Conservation (phyloP, 345 rosid genomes). For the Euphorbia peplus region DNA sequence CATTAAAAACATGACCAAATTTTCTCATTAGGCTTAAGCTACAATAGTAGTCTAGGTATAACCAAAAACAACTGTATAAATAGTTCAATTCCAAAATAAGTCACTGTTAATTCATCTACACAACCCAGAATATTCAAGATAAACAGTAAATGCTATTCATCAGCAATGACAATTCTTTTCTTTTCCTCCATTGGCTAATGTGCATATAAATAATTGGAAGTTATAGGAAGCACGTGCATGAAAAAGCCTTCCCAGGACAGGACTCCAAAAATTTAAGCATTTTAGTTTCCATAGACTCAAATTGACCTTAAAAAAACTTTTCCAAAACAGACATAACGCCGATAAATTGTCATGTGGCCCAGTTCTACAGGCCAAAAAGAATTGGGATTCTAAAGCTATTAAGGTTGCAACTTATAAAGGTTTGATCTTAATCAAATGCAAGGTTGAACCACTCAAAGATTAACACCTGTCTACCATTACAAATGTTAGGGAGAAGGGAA, state of each 20-base stretch:
- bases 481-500: conserved; percentile 68
- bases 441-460: conserved; percentile 26
- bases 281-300: not conserved
- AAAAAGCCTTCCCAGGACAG: not conserved
- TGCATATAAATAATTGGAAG: not conserved
- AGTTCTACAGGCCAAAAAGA: conserved; percentile 17
- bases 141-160: too few relatives aligned
- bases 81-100: not conserved
- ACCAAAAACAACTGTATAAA: not conserved
- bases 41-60: not conserved
- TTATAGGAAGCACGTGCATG: not conserved
- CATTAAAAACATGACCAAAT: too few relatives aligned
- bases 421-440: conserved; percentile 22
- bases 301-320: conserved; percentile 10
- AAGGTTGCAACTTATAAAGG: conserved; percentile 22
- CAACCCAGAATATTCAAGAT: too few relatives aligned
- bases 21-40: not conserved
- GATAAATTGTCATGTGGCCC: conserved; percentile 26
- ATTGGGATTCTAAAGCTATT: conserved; percentile 39
- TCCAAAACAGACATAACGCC: conserved; percentile 19
- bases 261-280: not conserved
- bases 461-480: conserved; percentile 40
- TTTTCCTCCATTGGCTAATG: too few relatives aligned
- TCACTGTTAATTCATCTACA: too few relatives aligned
- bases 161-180: too few relatives aligned